Evolutionary conservation across 257 asterid genomes (phyloP).

Genomic region (Vinca minor): DNA sequence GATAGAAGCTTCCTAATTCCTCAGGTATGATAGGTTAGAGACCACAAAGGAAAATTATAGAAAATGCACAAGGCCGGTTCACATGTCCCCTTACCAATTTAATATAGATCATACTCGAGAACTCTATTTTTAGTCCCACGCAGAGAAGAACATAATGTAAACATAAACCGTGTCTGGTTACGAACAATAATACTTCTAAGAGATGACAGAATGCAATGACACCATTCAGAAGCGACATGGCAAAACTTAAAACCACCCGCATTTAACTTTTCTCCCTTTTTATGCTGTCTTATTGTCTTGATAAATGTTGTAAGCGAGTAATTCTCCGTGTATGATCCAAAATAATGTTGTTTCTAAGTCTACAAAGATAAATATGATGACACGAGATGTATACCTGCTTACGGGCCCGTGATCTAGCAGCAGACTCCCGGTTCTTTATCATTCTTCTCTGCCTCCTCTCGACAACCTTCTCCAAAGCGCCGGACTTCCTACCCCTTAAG

Average conservation of each 20-base stretch:
- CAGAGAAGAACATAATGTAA: neutral
- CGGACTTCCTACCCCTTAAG: constrained; percentile 53
- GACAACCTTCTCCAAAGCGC: constrained; percentile 77
- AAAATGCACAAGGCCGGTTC: neutral
- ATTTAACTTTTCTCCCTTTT: neutral
- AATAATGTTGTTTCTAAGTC: neutral
- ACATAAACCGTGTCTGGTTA: neutral
- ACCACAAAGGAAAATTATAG: neutral
- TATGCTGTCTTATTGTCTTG: neutral
- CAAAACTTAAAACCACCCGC: neutral
- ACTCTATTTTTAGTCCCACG: neutral
- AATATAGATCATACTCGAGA: neutral
- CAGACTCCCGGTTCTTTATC: constrained; percentile 92
- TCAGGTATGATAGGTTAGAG: neutral
- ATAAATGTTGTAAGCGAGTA: neutral
- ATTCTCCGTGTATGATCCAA: neutral
- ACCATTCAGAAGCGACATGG: neutral
- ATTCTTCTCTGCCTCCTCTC: constrained; percentile 96
- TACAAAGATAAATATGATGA: neutral
- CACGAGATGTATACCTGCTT: constrained; percentile 55
- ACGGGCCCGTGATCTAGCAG: constrained; percentile 94
- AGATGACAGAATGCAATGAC: neutral
- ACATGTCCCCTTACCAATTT: neutral
- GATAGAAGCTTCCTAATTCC: neutral
- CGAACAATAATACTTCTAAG: neutral